A percentile compares a stretch with the other conserved stretches of the same genome.
Conservation (phyloP, 805 yeast genomes). For the Soucietia sequanensis region DNA sequence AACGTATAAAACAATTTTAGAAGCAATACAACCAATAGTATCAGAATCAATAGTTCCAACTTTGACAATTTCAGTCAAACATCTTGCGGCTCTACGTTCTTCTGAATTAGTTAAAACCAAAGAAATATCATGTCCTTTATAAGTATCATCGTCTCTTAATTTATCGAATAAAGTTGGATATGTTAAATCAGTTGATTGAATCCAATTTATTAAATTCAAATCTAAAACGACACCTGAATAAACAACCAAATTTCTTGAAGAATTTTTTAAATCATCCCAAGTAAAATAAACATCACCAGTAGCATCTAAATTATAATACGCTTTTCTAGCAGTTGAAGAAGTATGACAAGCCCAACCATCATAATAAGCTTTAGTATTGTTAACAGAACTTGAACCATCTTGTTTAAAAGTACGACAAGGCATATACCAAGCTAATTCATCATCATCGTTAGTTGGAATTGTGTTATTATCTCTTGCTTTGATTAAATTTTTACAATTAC, state of each 20-base stretch:
- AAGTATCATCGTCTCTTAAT: constrained; percentile 50
- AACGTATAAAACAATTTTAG: constrained; percentile 74
- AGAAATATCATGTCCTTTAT: constrained; percentile 82
- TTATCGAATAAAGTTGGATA: constrained; percentile 73
- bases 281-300: constrained; percentile 80
- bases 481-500: constrained; percentile 80
- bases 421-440: constrained; percentile 90
- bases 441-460: constrained; percentile 58
- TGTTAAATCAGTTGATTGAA: constrained; percentile 62
- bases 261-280: constrained; percentile 80
- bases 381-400: constrained; percentile 71
- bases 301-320: constrained; percentile 58
- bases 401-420: constrained; percentile 75
- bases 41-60: constrained; percentile 89
- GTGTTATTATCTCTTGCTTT: constrained; percentile 64
- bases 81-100: constrained; percentile 72
- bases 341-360: constrained; percentile 94
- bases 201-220: constrained; percentile 72
- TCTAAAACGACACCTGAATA: constrained; percentile 90
- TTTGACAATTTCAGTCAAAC: constrained; percentile 80
- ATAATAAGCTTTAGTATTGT: constrained; percentile 62
- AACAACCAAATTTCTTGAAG: constrained; percentile 75
- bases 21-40: constrained; percentile 92
- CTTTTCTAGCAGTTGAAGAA: constrained; percentile 60
- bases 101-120: constrained; percentile 62